Evolutionary conservation across 208 protist species (phyloP).

Genomic region (Leishmania lainsoni): DNA sequence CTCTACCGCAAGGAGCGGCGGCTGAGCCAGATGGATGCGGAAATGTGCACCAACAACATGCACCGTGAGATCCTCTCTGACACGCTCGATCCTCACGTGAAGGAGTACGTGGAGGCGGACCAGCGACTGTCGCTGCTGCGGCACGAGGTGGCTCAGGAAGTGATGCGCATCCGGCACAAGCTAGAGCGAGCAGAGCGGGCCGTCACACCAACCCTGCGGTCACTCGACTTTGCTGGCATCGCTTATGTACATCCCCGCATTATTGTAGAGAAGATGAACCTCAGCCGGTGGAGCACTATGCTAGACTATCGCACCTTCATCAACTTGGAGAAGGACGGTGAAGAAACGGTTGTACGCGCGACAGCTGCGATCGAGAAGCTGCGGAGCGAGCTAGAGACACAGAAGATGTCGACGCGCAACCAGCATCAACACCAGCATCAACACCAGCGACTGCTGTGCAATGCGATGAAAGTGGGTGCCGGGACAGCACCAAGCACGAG

Average conservation of each 20-base stretch:
- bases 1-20: constrained; percentile 85
- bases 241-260: constrained; percentile 77
- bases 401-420: constrained; percentile 18
- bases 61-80: constrained; percentile 74
- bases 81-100: constrained; percentile 71
- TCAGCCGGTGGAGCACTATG: constrained; percentile 81
- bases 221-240: constrained; percentile 70
- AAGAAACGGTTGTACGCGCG: constrained; percentile 20
- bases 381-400: constrained; percentile 25
- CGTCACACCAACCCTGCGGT: constrained; percentile 75
- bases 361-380: constrained; percentile 18
- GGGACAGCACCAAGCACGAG: constrained; percentile 1
- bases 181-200: constrained; percentile 65
- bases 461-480: background rate
- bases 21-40: constrained; percentile 70
- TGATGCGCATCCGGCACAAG: constrained; percentile 63
- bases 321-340: constrained; percentile 9
- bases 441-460: constrained; percentile 15
- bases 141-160: constrained; percentile 71
- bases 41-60: constrained; percentile 78
- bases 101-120: constrained; percentile 76
- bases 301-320: constrained; percentile 61
- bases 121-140: constrained; percentile 47
- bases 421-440: too few relatives aligned
- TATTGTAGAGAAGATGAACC: constrained; percentile 83